phyloP scores from a whole-genome alignment of 1,284 basidiomycete genomes.

The Inonotus obliquus region DNA sequence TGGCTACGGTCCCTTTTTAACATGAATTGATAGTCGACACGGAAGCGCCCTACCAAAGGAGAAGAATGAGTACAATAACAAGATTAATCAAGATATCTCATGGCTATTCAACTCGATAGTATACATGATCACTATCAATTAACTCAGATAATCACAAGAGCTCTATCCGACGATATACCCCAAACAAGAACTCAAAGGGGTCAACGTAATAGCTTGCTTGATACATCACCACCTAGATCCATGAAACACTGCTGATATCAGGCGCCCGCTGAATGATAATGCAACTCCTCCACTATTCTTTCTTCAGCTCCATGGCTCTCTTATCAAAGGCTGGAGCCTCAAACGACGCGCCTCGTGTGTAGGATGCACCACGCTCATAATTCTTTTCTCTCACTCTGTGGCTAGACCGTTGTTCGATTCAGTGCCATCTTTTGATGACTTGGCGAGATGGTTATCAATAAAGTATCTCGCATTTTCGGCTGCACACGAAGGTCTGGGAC shows the following conservation, averaged over 20 bases:
- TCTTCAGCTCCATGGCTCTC: neutral
- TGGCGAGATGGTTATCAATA: neutral
- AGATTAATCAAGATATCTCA: too few species aligned
- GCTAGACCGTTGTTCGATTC: neutral
- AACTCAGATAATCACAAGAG: neutral
- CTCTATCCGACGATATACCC: neutral
- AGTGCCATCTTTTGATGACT: neutral
- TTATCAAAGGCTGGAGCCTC: slow-evolving; percentile 14
- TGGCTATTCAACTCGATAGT: neutral
- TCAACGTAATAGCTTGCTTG: neutral
- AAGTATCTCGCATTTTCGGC: neutral
- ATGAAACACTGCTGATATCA: neutral
- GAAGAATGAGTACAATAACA: too few species aligned
- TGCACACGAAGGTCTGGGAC: slow-evolving; percentile 28
- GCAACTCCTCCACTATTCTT: neutral
- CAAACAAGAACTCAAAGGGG: too few species aligned
- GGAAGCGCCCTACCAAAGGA: too few species aligned
- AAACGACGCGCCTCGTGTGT: slow-evolving; percentile 12
- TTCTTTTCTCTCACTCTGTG: slow-evolving; percentile 8
- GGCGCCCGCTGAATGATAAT: neutral
- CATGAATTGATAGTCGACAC: too few species aligned
- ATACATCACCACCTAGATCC: neutral
- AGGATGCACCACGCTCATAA: slow-evolving; percentile 15
- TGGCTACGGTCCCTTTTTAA: too few species aligned
- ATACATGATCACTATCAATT: neutral